phyloP scores from a whole-genome alignment of 1,284 basidiomycete species.

The Sporisorium scitamineum region DNA sequence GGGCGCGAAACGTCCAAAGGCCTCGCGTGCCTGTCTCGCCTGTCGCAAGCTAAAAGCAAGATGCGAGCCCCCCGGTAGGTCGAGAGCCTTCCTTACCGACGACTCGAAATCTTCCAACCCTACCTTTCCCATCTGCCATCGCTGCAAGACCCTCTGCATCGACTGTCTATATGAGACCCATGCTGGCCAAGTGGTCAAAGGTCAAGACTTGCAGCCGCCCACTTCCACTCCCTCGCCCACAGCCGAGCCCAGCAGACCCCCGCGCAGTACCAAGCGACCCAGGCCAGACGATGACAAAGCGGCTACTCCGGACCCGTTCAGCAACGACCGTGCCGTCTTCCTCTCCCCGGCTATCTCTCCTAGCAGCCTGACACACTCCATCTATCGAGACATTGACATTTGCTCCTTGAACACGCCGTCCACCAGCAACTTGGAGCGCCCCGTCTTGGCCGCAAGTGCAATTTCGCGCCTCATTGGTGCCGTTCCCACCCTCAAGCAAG shows the following conservation, averaged over 20 bases:
- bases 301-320: slow-evolving; percentile 16
- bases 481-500: slow-evolving; percentile 22
- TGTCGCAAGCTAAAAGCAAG: slow-evolving; percentile 52
- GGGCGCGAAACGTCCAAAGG: slow-evolving; percentile 50
- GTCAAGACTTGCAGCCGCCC: slow-evolving; percentile 16
- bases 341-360: slow-evolving; percentile 41
- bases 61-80: slow-evolving; percentile 35
- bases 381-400: slow-evolving; percentile 44
- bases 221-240: slow-evolving; percentile 21
- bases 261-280: slow-evolving; percentile 28
- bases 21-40: slow-evolving; percentile 45
- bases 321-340: slow-evolving; percentile 44
- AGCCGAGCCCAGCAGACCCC: slow-evolving; percentile 15
- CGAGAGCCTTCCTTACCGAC: slow-evolving; percentile 8
- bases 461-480: slow-evolving; percentile 39
- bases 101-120: slow-evolving; percentile 21
- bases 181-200: slow-evolving; percentile 34
- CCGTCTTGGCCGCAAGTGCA: slow-evolving; percentile 28
- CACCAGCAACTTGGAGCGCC: slow-evolving; percentile 22
- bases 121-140: slow-evolving; percentile 38
- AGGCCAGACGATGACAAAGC: slow-evolving; percentile 15
- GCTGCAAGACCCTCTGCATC: slow-evolving; percentile 52
- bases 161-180: slow-evolving; percentile 46
- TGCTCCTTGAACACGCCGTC: slow-evolving; percentile 23
- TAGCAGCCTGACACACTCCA: slow-evolving; percentile 23